phyloP scores from a whole-genome alignment of 441 rosid species.

The Gossypium gossypioides region DNA sequence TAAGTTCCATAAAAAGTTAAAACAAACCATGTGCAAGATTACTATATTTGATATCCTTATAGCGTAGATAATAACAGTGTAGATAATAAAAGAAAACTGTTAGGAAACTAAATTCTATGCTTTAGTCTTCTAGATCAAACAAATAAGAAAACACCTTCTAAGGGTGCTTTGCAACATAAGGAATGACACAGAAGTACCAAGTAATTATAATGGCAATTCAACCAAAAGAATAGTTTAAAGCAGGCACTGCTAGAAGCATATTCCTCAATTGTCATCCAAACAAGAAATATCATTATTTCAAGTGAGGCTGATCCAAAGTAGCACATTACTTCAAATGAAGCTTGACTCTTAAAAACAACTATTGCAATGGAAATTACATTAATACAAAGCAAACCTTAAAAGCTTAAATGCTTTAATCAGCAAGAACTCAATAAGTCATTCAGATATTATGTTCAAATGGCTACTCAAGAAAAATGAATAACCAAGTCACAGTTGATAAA shows the following conservation, averaged over 20 bases:
- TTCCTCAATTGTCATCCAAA: background rate
- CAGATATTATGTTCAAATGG: background rate
- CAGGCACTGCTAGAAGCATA: background rate
- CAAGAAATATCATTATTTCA: constrained; percentile 4
- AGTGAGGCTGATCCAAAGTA: background rate
- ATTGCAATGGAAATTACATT: background rate
- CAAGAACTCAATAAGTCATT: background rate
- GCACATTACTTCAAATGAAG: background rate
- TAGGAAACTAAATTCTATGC: background rate
- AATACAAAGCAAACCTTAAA: background rate
- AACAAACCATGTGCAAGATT: background rate
- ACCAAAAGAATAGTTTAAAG: background rate
- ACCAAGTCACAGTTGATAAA: background rate
- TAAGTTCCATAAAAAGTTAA: background rate
- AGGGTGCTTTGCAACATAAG: background rate
- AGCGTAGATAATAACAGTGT: background rate
- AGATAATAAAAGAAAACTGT: background rate
- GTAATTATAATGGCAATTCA: background rate
- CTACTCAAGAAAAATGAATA: background rate
- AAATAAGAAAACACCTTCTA: background rate
- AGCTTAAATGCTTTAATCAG: background rate
- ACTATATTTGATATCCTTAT: background rate
- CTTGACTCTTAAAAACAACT: background rate
- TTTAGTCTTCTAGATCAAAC: background rate
- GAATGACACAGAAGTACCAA: background rate